phyloP scores from a whole-genome alignment of 768 basidiomycete genomes.

The Harrya chromipes region DNA sequence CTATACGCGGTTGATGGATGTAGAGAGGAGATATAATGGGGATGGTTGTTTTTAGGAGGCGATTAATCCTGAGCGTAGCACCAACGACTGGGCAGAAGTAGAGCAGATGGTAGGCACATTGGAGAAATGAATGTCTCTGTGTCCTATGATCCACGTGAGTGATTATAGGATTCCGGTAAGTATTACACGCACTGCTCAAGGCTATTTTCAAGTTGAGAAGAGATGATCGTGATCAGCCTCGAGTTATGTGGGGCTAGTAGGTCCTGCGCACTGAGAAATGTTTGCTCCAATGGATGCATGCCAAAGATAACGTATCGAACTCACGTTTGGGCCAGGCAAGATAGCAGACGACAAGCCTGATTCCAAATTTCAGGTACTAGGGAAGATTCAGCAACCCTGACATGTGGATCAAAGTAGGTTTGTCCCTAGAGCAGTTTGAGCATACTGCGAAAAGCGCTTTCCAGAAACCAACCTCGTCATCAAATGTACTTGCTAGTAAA shows the following conservation, averaged over 20 bases:
- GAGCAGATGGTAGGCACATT: slow-evolving; percentile 43
- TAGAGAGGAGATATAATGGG: slow-evolving; percentile 49
- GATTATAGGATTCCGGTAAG: neutral
- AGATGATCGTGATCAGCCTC: slow-evolving; percentile 50
- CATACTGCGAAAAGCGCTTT: neutral
- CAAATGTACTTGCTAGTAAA: slow-evolving; percentile 45
- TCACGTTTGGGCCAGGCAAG: slow-evolving; percentile 49
- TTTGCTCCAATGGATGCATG: neutral
- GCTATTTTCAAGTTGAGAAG: slow-evolving; percentile 61
- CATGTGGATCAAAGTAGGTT: slow-evolving; percentile 46
- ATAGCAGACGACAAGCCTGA: slow-evolving; percentile 50
- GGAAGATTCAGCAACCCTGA: slow-evolving; percentile 52
- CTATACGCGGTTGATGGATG: slow-evolving; percentile 34
- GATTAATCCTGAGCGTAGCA: slow-evolving; percentile 46
- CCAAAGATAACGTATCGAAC: slow-evolving; percentile 10
- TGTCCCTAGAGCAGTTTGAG: slow-evolving; percentile 38
- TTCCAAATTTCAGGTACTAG: slow-evolving; percentile 47
- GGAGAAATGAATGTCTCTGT: slow-evolving; percentile 44
- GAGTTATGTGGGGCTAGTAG: slow-evolving; percentile 54
- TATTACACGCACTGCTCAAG: slow-evolving; percentile 41
- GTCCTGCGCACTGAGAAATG: slow-evolving; percentile 43
- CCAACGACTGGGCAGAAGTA: slow-evolving; percentile 43
- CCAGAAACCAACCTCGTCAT: slow-evolving; percentile 40
- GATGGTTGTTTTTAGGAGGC: slow-evolving; percentile 54
- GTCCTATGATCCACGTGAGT: slow-evolving; percentile 22